Evolutionary conservation across 805 yeast genomes (phyloP).

Genomic region (Komagataella pseudopastoris): DNA sequence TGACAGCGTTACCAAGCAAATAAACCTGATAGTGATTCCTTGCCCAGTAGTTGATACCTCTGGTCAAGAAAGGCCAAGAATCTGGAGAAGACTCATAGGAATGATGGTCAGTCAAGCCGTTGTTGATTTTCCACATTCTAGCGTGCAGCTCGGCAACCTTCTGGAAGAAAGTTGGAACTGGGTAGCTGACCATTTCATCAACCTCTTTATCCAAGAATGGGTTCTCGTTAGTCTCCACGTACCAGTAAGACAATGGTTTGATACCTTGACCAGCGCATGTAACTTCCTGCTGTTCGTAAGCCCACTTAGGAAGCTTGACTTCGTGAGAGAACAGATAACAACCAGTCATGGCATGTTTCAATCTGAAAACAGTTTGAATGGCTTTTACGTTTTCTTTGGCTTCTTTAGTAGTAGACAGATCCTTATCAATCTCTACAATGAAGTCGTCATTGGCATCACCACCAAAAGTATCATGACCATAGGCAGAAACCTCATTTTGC

Average conservation of each 20-base stretch:
- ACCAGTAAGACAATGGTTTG: constrained; percentile 50
- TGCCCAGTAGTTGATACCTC: constrained; percentile 80
- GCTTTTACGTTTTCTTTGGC: constrained; percentile 31
- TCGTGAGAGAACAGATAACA: constrained; percentile 71
- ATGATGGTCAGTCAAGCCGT: constrained; percentile 56
- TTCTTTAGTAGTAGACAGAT: constrained; percentile 24
- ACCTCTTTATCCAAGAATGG: constrained; percentile 26
- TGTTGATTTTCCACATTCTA: constrained; percentile 69
- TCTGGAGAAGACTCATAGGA: constrained; percentile 58
- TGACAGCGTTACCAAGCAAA: constrained; percentile 64
- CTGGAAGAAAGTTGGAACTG: constrained; percentile 34
- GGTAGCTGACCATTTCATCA: constrained; percentile 35
- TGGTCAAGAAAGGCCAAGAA: constrained; percentile 59
- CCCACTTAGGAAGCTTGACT: constrained; percentile 69
- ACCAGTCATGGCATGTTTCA: constrained; percentile 52
- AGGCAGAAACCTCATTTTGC: constrained; percentile 67
- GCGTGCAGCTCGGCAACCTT: constrained; percentile 55
- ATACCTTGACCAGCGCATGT: constrained; percentile 65
- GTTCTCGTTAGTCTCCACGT: constrained; percentile 57
- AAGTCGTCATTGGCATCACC: constrained; percentile 60
- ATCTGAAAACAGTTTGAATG: constrained; percentile 54
- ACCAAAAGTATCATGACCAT: constrained; percentile 46
- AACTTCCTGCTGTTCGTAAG: constrained; percentile 75
- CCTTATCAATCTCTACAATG: constrained; percentile 37
- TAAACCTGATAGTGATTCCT: constrained; percentile 44